Conservation (phyloP, 2,329 filamentous ascomycete genomes). For the Fusarium tjaetaba region DNA sequence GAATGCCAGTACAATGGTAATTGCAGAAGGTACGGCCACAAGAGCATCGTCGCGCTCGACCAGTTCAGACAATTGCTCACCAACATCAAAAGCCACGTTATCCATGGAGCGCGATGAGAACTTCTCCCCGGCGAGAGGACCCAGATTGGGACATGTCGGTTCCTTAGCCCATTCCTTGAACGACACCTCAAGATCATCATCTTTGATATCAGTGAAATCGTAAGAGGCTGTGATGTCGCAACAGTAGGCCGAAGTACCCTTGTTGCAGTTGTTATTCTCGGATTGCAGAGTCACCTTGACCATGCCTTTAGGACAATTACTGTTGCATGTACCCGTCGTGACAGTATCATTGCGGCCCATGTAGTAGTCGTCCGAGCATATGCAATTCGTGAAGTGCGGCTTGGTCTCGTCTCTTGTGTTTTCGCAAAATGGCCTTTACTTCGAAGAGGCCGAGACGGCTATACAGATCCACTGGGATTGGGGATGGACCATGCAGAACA, state of each 20-base stretch:
- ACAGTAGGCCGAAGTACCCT: slow-evolving; percentile 10
- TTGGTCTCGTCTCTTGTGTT: background rate
- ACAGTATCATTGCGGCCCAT: background rate
- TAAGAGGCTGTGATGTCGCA: background rate
- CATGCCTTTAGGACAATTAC: background rate
- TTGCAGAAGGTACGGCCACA: too few species aligned
- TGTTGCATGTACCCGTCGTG: background rate
- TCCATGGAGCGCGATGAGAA: background rate
- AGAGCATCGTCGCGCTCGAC: too few species aligned
- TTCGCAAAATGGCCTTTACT: slow-evolving; percentile 50
- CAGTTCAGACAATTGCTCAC: background rate
- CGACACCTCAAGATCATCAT: background rate
- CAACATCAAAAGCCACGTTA: background rate
- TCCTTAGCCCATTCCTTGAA: background rate
- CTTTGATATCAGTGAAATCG: background rate
- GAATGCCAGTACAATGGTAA: too few species aligned
- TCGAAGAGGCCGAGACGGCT: slow-evolving; percentile 70
- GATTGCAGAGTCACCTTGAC: slow-evolving; percentile 1
- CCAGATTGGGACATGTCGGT: background rate
- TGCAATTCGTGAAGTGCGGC: background rate
- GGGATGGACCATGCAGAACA: slow-evolving; percentile 77
- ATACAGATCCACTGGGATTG: slow-evolving; percentile 79
- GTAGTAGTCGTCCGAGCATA: background rate
- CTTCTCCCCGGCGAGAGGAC: background rate
- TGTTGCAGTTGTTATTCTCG: background rate